A percentile compares a stretch with the other conserved stretches of the same genome.
phyloP scores from a whole-genome alignment of 2,329 filamentous ascomycete genomes.

The Podosphaera fusca region DNA sequence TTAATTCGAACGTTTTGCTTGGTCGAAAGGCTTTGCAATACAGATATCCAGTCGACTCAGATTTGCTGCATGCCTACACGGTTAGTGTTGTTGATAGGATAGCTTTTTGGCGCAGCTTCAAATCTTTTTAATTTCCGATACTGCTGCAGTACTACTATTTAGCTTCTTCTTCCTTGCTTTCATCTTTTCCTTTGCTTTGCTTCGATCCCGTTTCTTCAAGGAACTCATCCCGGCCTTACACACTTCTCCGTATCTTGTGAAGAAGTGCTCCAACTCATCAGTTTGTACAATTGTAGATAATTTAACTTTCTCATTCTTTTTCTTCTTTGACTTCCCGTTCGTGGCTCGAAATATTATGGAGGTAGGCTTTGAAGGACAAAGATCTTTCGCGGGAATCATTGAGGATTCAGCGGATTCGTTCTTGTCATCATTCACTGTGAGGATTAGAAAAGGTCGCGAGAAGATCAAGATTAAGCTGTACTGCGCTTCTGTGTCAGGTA shows the following conservation, averaged over 20 bases:
- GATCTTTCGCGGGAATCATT: slow-evolving; percentile 31
- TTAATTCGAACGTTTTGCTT: no score
- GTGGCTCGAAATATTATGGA: slow-evolving; percentile 66
- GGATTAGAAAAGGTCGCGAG: not conserved
- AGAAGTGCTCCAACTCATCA: slow-evolving; percentile 59
- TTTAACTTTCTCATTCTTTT: slow-evolving; percentile 36
- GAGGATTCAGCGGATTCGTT: slow-evolving; percentile 22
- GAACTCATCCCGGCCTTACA: slow-evolving; percentile 77
- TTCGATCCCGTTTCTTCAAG: slow-evolving; percentile 82
- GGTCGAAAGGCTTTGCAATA: not conserved
- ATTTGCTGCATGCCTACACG: not conserved
- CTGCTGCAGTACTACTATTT: slow-evolving; percentile 4
- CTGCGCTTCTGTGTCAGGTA: slow-evolving; percentile 57
- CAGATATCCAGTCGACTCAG: not conserved
- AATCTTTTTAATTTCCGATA: slow-evolving; percentile 9
- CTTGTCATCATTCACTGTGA: slow-evolving; percentile 11
- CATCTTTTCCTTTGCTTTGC: slow-evolving; percentile 58
- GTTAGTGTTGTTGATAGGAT: not conserved
- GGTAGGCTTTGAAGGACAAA: slow-evolving; percentile 32
- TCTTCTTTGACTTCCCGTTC: slow-evolving; percentile 42
- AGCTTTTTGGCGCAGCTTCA: not conserved
- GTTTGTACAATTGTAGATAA: slow-evolving; percentile 64
- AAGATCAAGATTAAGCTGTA: slow-evolving; percentile 18
- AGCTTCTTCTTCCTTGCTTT: slow-evolving; percentile 38
- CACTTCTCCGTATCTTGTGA: slow-evolving; percentile 62